These are phyloP conservation scores for Brassica cretica DNA, from an alignment of 345 rosid genomes.

Conservation along the genomic window DNA sequence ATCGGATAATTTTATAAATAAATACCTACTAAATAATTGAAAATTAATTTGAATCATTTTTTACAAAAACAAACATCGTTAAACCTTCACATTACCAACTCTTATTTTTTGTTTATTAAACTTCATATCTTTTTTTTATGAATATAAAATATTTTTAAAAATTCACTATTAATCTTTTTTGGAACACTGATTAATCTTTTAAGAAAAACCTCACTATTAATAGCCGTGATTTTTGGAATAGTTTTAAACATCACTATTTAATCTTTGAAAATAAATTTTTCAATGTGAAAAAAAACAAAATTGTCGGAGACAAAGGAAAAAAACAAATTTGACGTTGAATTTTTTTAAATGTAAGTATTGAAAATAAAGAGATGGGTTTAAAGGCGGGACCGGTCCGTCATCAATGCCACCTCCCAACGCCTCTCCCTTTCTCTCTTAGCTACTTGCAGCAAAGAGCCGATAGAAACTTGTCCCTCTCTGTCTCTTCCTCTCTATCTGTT, in stretches of 20 bases:
- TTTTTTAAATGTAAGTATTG: not conserved
- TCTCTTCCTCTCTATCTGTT: slow-evolving; percentile 4
- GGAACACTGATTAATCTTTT: not conserved
- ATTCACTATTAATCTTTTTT: not conserved
- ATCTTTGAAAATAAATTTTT: not conserved
- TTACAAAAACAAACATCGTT: not conserved
- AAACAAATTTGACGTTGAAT: not conserved
- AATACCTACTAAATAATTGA: not conserved
- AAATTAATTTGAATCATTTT: not conserved
- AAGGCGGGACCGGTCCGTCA: slow-evolving; percentile 40
- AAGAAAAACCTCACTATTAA: not conserved
- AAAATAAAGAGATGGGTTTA: slow-evolving; percentile 17
- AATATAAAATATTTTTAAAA: no score
- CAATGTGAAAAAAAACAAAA: slow-evolving; percentile 1
- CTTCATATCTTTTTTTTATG: not conserved
- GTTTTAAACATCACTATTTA: not conserved
- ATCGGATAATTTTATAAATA: not conserved
- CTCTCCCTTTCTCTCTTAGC: slow-evolving; percentile 26
- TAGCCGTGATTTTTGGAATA: not conserved
- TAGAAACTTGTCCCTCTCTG: slow-evolving; percentile 20
- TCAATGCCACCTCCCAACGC: slow-evolving; percentile 39
- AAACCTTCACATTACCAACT: not conserved
- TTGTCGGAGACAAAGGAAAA: not conserved
- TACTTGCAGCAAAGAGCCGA: slow-evolving; percentile 26
- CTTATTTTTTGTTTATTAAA: not conserved